Evolutionary conservation across 495 filamentous ascomycete species (phyloP), one percentile per base, ranked within the genome.

Genomic region (Tuber microsphaerosporum): DNA sequence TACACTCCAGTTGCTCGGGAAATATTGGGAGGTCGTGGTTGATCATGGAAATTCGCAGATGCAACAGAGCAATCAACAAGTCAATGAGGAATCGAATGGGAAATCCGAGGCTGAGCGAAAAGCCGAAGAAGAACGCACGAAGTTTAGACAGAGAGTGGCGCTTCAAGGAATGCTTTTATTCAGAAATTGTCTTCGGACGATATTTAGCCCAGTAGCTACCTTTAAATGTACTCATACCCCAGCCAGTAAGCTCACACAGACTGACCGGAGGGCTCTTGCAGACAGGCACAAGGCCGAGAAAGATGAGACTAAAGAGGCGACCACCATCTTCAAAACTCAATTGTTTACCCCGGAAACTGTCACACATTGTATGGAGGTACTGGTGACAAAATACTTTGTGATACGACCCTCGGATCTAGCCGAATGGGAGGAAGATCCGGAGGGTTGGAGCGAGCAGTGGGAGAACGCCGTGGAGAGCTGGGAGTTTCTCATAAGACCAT

Each of bases 351-450:
- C 91, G 6, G 87, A 90, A 14, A 88, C 96, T 68, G 89, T 97
- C 4, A 84, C 88, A 12, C 89, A 94, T 76, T 89, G 94, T 75
- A 91, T 95, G 84, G 92, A 94, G 75, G 86, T 91, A 16, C 88
- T 97, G 26, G 91, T 98, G 45, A 93, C 92, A 10, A 90, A 90
- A 73, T 94, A 96, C 82, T 96, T 99, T 84, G 88, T 93, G 46
- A 94, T 97, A 82, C 89, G 92, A n/a, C 87, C 90, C 45, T 88
- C 87, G 48, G 95, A 97, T 82, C 90, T 97, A 22, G 88, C 91
- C 70, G 90, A 93, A 76, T 98, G 95, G 95, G 91, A 93, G 83
- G 91, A 93, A 78, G 93, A 95, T 68, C 93, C 94, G 0, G 92
- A 97, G 80, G 92, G 94, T 71, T 99, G 94, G 95, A 93, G 97